These are phyloP conservation scores for Diplotaxis tenuifolia DNA, from an alignment of 345 rosid species.

Conservation along the genomic window DNA sequence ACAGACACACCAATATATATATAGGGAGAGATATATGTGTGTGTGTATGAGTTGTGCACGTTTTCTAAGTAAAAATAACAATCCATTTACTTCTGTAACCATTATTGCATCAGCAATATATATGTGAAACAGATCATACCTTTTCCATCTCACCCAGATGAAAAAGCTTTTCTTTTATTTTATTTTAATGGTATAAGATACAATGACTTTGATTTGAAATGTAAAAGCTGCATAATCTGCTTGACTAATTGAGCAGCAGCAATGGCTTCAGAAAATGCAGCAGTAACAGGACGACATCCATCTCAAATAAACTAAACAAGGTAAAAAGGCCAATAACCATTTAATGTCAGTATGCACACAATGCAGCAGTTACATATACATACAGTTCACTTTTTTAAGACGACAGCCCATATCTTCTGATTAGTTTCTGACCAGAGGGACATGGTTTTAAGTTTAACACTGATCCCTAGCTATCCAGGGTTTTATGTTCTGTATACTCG, in stretches of 20 bases:
- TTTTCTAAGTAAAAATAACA: not conserved
- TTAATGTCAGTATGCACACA: slow-evolving; percentile 12
- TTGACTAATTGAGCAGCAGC: slow-evolving; percentile 31
- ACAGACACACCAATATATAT: not conserved
- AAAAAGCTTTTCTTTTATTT: not conserved
- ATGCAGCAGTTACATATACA: not conserved
- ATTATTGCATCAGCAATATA: slow-evolving; percentile 25
- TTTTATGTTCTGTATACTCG: slow-evolving; percentile 17
- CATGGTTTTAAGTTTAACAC: slow-evolving; percentile 30
- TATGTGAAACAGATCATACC: slow-evolving; percentile 32
- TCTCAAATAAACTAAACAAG: slow-evolving; percentile 18
- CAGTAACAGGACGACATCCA: slow-evolving; percentile 32
- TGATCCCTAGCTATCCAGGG: slow-evolving; percentile 31
- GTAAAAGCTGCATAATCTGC: slow-evolving; percentile 25
- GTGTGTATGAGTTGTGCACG: not conserved
- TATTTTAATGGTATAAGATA: not conserved
- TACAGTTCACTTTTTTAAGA: slow-evolving; percentile 21
- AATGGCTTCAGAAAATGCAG: slow-evolving; percentile 32
- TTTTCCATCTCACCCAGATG: slow-evolving; percentile 23
- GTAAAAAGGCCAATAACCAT: slow-evolving; percentile 8
- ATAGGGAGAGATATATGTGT: not conserved
- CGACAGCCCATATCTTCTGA: slow-evolving; percentile 24
- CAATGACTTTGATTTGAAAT: not conserved
- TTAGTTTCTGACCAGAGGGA: slow-evolving; percentile 31
- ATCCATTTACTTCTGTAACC: slow-evolving; percentile 6